Evolutionary conservation across 306 rosid genomes (phyloP).

Genomic region (Erythrophleum fordii): DNA sequence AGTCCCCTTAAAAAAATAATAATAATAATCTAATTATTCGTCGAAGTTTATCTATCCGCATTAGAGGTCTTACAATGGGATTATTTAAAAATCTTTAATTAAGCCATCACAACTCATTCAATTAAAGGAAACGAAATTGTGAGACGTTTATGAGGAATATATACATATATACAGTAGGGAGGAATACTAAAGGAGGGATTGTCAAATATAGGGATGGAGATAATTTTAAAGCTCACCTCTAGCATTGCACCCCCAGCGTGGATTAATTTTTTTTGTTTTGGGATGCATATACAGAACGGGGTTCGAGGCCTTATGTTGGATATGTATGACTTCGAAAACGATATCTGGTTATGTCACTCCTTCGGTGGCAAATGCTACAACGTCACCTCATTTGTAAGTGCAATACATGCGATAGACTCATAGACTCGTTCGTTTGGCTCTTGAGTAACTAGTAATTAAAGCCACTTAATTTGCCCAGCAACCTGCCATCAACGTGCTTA

Average conservation of each 20-base stretch:
- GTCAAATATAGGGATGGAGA: not conserved
- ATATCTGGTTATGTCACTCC: constrained; percentile 81
- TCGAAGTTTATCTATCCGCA: no score
- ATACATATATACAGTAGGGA: no score
- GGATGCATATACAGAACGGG: constrained; percentile 53
- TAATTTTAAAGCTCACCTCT: not conserved
- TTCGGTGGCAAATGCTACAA: constrained; percentile 50
- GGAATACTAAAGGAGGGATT: no score
- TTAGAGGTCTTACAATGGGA: no score
- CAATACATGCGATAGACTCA: not conserved
- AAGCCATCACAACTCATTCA: no score
- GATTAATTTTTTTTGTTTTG: not conserved
- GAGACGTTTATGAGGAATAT: not conserved
- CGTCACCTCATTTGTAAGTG: constrained; percentile 73
- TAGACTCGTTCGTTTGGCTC: not conserved
- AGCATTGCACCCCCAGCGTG: not conserved
- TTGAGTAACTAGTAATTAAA: not conserved
- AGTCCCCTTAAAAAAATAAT: not conserved
- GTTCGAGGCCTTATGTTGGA: constrained; percentile 84
- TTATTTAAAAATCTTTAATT: no score
- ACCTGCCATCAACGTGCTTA: constrained; percentile 62
- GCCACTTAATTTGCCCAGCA: constrained; percentile 35
- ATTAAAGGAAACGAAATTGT: no score
- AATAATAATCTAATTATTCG: no score
- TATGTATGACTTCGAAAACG: constrained; percentile 72